Evolutionary conservation across 345 rosid species (phyloP).

Genomic region (Aquilaria sinensis): DNA sequence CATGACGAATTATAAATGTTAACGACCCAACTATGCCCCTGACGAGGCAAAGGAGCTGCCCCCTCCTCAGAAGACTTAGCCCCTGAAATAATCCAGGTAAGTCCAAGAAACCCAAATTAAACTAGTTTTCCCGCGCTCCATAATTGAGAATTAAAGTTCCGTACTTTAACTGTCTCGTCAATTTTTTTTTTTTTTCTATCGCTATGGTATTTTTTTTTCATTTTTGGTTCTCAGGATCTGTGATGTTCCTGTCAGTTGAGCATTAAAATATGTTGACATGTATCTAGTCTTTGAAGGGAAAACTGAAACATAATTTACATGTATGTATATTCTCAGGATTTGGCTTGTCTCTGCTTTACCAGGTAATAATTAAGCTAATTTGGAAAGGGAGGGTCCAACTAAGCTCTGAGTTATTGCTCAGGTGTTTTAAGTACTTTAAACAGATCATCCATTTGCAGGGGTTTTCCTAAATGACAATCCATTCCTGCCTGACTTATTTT

Average conservation of each 20-base stretch:
- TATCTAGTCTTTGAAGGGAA: background rate
- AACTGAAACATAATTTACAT: too few relatives aligned
- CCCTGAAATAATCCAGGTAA: slow-evolving; percentile 31
- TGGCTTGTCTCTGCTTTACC: too few relatives aligned
- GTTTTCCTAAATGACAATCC: slow-evolving; percentile 52
- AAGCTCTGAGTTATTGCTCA: too few relatives aligned
- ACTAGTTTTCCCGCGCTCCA: slow-evolving; percentile 14
- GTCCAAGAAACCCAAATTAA: slow-evolving; percentile 65
- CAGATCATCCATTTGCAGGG: slow-evolving; percentile 22
- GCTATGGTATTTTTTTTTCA: too few relatives aligned
- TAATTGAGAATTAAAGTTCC: too few relatives aligned
- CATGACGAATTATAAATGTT: slow-evolving; percentile 75
- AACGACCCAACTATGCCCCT: slow-evolving; percentile 50
- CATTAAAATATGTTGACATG: background rate
- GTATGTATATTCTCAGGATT: too few relatives aligned
- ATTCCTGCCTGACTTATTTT: slow-evolving; percentile 43
- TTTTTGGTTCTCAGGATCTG: too few relatives aligned
- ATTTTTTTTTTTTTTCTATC: too few relatives aligned
- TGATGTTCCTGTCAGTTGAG: too few relatives aligned
- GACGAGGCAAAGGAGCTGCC: slow-evolving; percentile 43
- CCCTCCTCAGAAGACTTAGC: slow-evolving; percentile 51
- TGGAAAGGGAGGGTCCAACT: too few relatives aligned
- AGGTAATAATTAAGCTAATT: too few relatives aligned
- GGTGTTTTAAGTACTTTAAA: slow-evolving; percentile 18
- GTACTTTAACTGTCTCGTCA: too few relatives aligned